Base-by-base conservation (phyloP, 148 eudicot genomes). In the Chenopodium suecicum region DNA sequence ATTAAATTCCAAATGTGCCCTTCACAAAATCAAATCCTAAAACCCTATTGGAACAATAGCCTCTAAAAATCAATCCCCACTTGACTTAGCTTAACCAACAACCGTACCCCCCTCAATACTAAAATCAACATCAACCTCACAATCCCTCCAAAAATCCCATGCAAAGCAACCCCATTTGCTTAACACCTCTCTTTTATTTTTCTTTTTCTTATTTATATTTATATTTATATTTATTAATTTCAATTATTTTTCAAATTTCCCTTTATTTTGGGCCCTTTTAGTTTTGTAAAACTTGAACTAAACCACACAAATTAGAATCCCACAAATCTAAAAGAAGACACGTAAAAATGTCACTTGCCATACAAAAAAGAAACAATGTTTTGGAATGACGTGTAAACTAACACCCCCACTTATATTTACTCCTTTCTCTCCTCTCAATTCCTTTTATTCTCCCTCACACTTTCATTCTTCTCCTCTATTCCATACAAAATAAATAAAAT, bases 281-380 rank as follows among this genome's bases (percentile, higher is more conserved):
- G 52, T 50, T 32, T 64, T 47, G 3, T 9, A 23, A 64, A 46
- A 73, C 73, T 81, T 73, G 71, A 77, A 84, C 50, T 80, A 85
- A 85, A 58, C 91, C 91, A 89, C 91, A 90, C 85, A 86, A 75
- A 82, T 80, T 75, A 56, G 68, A 80, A 64, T 85, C 64, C 60
- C 56, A 23, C n/a, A 72, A 58, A 70, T 23, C 16, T 72, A 70
- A 77, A 79, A 32, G 20, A 80, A 46, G 82, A 85, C 95, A 92
- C 95, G 95, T 92, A 73, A 2, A 60, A 67, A 78, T 82, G 82
- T 78, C 87, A 81, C 79, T 75, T 83, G 82, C 94, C 94, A 93
- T 89, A 85, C 88, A 89, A 82, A 75, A 31, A 50, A 41, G 20
- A 4, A 25, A 67, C 68, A 69, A 31, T 22, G 9, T 72, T 29